phyloP scores from a whole-genome alignment of 129 eudicot genomes.

The Flaveria linearis region DNA sequence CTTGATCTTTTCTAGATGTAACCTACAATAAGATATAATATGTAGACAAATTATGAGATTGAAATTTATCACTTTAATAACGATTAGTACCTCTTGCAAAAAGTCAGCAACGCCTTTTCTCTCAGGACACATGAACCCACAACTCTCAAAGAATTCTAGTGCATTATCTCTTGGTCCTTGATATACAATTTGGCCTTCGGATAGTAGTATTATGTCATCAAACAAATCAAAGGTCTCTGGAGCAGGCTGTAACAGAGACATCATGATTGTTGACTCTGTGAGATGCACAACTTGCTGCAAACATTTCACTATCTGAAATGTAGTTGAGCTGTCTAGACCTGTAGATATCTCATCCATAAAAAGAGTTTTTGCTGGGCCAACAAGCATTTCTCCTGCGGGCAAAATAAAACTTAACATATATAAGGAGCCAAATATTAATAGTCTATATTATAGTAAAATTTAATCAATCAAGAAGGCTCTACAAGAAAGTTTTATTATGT shows the following conservation, averaged over 20 bases:
- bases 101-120: conserved; percentile 88
- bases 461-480: too few relatives aligned
- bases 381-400: conserved; percentile 75
- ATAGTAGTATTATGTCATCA: conserved; percentile 72
- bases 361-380: conserved; percentile 79
- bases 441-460: too few relatives aligned
- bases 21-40: conserved; percentile 41
- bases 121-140: conserved; percentile 82
- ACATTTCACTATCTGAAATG: conserved; percentile 85
- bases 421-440: neutral
- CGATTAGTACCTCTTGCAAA: conserved; percentile 73
- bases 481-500: too few relatives aligned
- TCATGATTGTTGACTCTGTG: conserved; percentile 70
- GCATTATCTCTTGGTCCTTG: conserved; percentile 80
- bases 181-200: conserved; percentile 80
- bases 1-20: conserved; percentile 83
- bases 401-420: neutral
- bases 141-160: conserved; percentile 69
- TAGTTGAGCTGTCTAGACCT: conserved; percentile 88
- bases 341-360: conserved; percentile 96
- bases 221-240: conserved; percentile 87
- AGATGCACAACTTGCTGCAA: conserved; percentile 75
- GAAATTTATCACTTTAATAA: neutral
- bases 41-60: neutral
- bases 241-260: conserved; percentile 90